Evolutionary conservation across 106 monocot genomes (phyloP).

Genomic region (Gastrodia elata): DNA sequence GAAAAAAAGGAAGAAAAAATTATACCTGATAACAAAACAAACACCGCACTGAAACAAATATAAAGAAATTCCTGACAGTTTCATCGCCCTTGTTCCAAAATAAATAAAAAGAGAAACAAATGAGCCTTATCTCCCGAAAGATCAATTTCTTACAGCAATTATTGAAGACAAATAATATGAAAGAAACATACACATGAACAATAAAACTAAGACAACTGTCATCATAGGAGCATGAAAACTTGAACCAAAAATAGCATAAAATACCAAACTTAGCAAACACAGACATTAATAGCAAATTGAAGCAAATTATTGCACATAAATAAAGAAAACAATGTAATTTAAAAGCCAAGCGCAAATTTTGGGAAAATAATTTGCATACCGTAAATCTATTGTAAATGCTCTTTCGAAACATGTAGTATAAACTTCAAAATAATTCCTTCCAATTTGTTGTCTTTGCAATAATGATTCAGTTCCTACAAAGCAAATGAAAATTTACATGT

Average conservation of each 20-base stretch:
- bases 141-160: too few species aligned
- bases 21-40: too few species aligned
- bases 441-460: slow-evolving; percentile 53
- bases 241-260: neutral
- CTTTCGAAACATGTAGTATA: slow-evolving; percentile 78
- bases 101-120: too few species aligned
- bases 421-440: slow-evolving; percentile 78
- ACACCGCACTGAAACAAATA: too few species aligned
- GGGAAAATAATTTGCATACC: slow-evolving; percentile 29
- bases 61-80: too few species aligned
- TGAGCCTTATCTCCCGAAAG: too few species aligned
- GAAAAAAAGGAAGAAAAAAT: too few species aligned
- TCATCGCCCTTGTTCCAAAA: too few species aligned
- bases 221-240: neutral
- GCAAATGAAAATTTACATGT: neutral
- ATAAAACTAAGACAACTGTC: neutral
- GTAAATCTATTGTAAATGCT: slow-evolving; percentile 62
- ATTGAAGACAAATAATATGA: too few species aligned
- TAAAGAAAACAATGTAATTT: neutral
- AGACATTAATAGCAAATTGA: neutral
- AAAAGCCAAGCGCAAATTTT: neutral
- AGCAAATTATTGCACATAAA: neutral
- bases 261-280: neutral
- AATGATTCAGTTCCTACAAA: slow-evolving; percentile 59
- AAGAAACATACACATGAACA: neutral